Base-by-base conservation (phyloP, 192 early-diverging fungal species). In the Backusella psychrophila region DNA sequence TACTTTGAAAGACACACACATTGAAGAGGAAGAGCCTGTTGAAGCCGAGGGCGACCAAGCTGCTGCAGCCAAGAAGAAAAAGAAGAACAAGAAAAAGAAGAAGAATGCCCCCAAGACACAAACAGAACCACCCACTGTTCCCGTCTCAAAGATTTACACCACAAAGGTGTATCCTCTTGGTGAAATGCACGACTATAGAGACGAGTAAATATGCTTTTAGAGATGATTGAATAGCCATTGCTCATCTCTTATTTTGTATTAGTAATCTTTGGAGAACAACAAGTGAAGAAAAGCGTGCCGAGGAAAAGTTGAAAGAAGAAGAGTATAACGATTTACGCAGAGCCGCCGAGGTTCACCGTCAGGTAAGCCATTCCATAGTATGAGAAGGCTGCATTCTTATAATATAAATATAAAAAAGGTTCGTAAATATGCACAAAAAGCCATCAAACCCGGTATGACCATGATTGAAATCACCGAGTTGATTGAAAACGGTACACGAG, bases 401-500 rank as follows among this genome's bases (percentile, higher is more conserved):
- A 53, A n/a, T n/a, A n/a, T n/a, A 9, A 56, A 21, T 23, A 56
- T 63, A 26, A 26, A 21, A 70, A 41, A 84, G 82, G 98, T 98
- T 6, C 93, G 98, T 34, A 72, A 81, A 63, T 94, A 97, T 80
- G 96, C 92, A 29, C 89, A 87, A 44, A 85, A 89, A 59, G 83
- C 82, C 46, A 94, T 99, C 79, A 94, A 94, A 83, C 97, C 98
- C 29, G 98, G 98, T 38, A 95, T 99, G 93, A 87, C 90, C 17
- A 93, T 98, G 94, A 96, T 93, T 35, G 95, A 96, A 8, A 94
- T 99, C 76, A 87, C 87, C 34, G 96, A 99, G 78, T 82, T 91
- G 83, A 97, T 98, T 73, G 98, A 99, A 80, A 97, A 98, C 75
- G 95, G 95, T 23, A 96, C 94, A 3, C 89, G 97, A n/a, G 87